These are phyloP conservation scores for Kodamaea nitidulidarum DNA, from an alignment of 805 yeast species.

Conservation along the genomic window DNA sequence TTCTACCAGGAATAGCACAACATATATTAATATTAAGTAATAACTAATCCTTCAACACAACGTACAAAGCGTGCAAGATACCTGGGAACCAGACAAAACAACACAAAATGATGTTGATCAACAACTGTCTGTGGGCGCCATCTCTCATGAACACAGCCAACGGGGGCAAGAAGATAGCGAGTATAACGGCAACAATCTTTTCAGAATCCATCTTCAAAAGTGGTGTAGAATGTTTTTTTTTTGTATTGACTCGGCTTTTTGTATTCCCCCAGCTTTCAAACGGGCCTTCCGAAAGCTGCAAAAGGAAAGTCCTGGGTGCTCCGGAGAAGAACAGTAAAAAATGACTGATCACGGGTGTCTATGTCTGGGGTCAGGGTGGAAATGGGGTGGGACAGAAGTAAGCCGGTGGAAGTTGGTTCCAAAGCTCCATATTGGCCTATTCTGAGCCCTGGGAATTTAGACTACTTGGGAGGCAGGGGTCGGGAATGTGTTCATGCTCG, in stretches of 20 bases:
- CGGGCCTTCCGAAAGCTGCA: too few species aligned
- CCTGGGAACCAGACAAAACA: slow-evolving; percentile 72
- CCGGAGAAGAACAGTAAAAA: background rate
- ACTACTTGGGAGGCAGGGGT: too few species aligned
- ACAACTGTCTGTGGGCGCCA: slow-evolving; percentile 61
- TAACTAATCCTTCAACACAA: slow-evolving; percentile 39
- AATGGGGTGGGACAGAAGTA: too few species aligned
- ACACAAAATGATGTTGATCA: slow-evolving; percentile 63
- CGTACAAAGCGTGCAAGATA: slow-evolving; percentile 69
- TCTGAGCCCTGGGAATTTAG: too few species aligned
- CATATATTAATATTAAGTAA: slow-evolving; percentile 1
- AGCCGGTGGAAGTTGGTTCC: too few species aligned
- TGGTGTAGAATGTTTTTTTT: slow-evolving; percentile 3
- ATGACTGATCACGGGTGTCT: background rate
- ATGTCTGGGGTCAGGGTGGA: too few species aligned
- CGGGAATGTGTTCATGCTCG: too few species aligned
- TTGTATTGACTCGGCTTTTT: background rate
- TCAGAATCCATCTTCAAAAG: slow-evolving; percentile 33
- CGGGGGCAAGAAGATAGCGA: slow-evolving; percentile 68
- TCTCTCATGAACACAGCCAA: slow-evolving; percentile 68
- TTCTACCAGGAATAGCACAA: too few species aligned
- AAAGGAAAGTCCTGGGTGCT: slow-evolving; percentile 1
- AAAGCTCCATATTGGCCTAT: too few species aligned
- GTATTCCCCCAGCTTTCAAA: background rate
- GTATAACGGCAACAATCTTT: slow-evolving; percentile 35